Base-by-base conservation (phyloP, 768 basidiomycete genomes). In the Auricularia heimuer region DNA sequence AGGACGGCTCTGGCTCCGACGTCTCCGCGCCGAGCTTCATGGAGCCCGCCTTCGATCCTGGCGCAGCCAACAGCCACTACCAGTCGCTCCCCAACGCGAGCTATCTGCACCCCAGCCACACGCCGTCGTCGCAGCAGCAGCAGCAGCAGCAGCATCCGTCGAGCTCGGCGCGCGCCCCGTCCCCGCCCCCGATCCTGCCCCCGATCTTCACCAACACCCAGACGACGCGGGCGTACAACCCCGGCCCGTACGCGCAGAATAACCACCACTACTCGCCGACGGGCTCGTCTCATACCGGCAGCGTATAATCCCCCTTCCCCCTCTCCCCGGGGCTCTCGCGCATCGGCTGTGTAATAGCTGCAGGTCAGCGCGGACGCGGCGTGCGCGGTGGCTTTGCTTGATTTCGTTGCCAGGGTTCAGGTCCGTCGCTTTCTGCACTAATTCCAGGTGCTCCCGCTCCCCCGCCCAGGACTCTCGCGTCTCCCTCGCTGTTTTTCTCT, bases 1-100 rank as follows among this genome's bases (percentile, higher is more conserved):
- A 35, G 29, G 56, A 60, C 56, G 56, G 29, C 7, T 60, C 56
- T 6, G 56, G 56, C 24, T 60, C 56, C 24, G 56, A 60, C 14
- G 56, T 60, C 6, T 60, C 56, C 10, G 24, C 34, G 56, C 56
- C 56, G 29, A 60, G 56, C 56, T 60, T 60, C 56, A 60, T 60
- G 56, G 56, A 51, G 47, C 47, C 47, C 47, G 47, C 47, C 47
- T 51, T 51, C 3, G 47, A 60, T 60, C 34, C 56, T 60, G 56
- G 56, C 29, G 47, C 47, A 7, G 29, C 21, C 56, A 29, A 34
- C 56, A 29, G 24, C 56, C 21, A 60, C 56, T 29, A 60, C 24
- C 24, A 60, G 11, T 33, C 21, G 7, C 56, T 33, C 10, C 56
- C 21, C 14, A 35, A 35, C 34, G 8, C 14, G 29, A 60, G 24